Conservation (phyloP, 2,329 filamentous ascomycete genomes). For the Lachnellula subtilissima region DNA sequence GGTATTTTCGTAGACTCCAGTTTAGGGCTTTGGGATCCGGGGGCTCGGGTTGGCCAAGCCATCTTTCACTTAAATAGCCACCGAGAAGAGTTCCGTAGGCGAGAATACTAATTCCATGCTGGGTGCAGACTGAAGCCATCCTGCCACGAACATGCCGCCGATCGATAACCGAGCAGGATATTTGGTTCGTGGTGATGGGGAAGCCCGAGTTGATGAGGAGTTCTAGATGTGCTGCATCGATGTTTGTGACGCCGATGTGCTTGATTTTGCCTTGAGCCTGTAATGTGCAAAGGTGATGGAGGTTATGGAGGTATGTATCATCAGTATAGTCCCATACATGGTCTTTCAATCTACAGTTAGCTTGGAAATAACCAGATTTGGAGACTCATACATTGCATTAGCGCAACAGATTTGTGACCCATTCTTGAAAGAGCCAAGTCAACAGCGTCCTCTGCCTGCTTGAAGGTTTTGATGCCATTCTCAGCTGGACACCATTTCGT, state of each 20-base stretch:
- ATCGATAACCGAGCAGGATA: constrained; percentile 32
- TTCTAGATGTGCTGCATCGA: constrained; percentile 32
- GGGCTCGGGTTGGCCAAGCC: constrained; percentile 26
- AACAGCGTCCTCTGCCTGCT: constrained; percentile 27
- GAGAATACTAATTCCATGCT: constrained; percentile 26
- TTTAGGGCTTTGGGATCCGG: constrained; percentile 20
- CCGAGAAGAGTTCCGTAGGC: constrained; percentile 34
- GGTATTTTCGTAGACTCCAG: constrained; percentile 33
- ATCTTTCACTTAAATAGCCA: constrained; percentile 27
- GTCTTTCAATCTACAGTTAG: constrained; percentile 5
- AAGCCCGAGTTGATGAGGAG: constrained; percentile 29
- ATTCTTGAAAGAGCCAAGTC: constrained; percentile 26
- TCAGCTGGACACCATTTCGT: constrained; percentile 27
- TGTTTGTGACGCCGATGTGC: constrained; percentile 30
- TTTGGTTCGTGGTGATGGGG: constrained; percentile 31
- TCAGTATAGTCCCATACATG: constrained; percentile 33
- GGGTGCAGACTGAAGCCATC: constrained; percentile 23
- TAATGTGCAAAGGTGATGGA: constrained; percentile 28
- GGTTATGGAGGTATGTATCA: constrained; percentile 31
- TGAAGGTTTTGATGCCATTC: constrained; percentile 10
- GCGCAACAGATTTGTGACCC: constrained; percentile 23
- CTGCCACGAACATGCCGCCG: constrained; percentile 23
- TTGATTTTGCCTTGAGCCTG: constrained; percentile 27
- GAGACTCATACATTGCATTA: constrained; percentile 23
- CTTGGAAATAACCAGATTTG: neutral